phyloP scores from a whole-genome alignment of 1,284 basidiomycete species.

The Trichosporon coremiiforme region DNA sequence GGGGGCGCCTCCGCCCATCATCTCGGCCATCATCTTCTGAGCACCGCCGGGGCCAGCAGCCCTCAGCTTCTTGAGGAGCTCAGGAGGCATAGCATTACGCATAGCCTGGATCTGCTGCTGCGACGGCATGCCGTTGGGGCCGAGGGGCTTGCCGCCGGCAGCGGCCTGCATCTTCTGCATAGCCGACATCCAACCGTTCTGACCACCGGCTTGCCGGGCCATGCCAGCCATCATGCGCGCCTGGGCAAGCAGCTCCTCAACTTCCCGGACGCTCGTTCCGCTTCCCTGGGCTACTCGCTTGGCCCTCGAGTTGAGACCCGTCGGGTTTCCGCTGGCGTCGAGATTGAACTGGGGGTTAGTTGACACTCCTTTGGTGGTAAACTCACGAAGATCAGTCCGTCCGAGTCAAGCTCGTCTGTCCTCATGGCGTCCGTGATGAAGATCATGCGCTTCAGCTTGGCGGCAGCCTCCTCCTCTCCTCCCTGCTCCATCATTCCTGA shows the following conservation, averaged over 20 bases:
- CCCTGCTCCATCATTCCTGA: slow-evolving; percentile 85
- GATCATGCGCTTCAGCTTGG: slow-evolving; percentile 95
- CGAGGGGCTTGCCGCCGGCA: slow-evolving; percentile 78
- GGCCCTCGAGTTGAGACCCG: slow-evolving; percentile 80
- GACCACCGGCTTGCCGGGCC: slow-evolving; percentile 95
- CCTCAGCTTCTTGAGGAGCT: slow-evolving; percentile 79
- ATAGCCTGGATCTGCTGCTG: slow-evolving; percentile 90
- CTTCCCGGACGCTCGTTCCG: slow-evolving; percentile 94
- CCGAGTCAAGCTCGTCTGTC: slow-evolving; percentile 88
- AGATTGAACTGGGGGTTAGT: slow-evolving; percentile 59
- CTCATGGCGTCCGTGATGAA: slow-evolving; percentile 99
- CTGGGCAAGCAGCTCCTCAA: slow-evolving; percentile 92
- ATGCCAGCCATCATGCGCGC: slow-evolving; percentile 97
- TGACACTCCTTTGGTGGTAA: neutral
- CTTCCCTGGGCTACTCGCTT: slow-evolving; percentile 87
- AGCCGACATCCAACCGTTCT: slow-evolving; percentile 86
- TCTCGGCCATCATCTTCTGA: slow-evolving; percentile 93
- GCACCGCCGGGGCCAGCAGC: slow-evolving; percentile 75
- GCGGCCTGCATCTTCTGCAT: slow-evolving; percentile 89
- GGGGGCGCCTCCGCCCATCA: slow-evolving; percentile 72
- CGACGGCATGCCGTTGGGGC: slow-evolving; percentile 80
- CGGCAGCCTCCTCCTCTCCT: slow-evolving; percentile 82
- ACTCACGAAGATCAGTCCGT: slow-evolving; percentile 79
- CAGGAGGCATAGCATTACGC: slow-evolving; percentile 84
- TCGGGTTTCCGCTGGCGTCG: slow-evolving; percentile 79